Evolutionary conservation across 1,284 basidiomycete species (phyloP), one percentile per base, ranked within the genome.

Genomic region (Bondarzewia mesenterica): DNA sequence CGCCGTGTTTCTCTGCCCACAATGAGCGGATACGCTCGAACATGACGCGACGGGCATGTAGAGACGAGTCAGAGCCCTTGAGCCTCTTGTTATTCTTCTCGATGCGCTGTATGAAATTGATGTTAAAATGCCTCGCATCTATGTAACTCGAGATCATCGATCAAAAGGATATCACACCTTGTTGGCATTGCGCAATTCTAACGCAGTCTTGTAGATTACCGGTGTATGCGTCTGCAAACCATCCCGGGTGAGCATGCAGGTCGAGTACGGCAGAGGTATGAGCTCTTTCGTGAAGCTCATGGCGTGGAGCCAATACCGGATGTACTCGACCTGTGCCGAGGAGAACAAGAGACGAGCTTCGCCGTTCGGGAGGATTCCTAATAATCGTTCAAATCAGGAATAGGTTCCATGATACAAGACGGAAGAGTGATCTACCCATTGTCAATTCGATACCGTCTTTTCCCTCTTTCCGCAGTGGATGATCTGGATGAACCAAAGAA

Each of bases 251-350:
- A 89, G 67, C 46, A 90, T 73, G 55, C 80, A 87, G 52, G 85
- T 77, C 3, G 80, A 82, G 54, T 83, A 80, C 1, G 88, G 88
- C 16, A 90, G 63, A 7, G 85, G 78, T 35, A 90, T 74, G 18
- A 72, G 69, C 8, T 70, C 61, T 49, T 78, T 72, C 0, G 86
- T 88, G 46, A 92, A 70, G 42, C 75, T 67, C 73, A 83, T 82
- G 0, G 80, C 77, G 58, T 88, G 77, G 41, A 93, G 75, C 79
- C 86, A 93, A 63, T 93, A 91, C 47, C 87, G 76, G 15, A 88
- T 62, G 62, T 92, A 94, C 62, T 92, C 85, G 51, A 93, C 71
- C 66, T 94, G 92, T 6, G 77, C 78, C 10, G 86, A 86, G 7
- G 86, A 85, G 60, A 91, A 88, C 46, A 90, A 68, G 12, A 93